Evolutionary conservation across 208 protist species (phyloP), one percentile per base, ranked within the genome.

Genomic region (Novymonas esmeraldas): DNA sequence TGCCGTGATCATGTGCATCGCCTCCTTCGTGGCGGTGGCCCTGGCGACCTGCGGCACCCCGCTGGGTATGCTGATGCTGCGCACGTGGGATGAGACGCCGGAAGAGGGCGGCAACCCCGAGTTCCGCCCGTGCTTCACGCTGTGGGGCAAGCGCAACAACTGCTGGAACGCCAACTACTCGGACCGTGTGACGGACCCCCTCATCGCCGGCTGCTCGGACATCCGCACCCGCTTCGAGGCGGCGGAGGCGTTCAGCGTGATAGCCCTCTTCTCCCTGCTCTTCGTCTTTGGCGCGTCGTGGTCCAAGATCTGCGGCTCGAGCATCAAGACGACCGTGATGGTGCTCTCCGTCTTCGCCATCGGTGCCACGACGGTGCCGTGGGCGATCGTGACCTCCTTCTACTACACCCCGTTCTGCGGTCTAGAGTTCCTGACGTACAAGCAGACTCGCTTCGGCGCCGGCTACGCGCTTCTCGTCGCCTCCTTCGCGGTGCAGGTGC

Each of bases 341-440:
- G 9, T 64, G 38, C 38, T 84, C n/a, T 34, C 76, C 13, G 38
- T 70, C 42, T 81, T 92, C 65, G 54, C 80, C 29, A 71, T 87
- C 50, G 82, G 48, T 39, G 61, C 58, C 31, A 84, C 72, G 18
- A 61, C 56, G 14, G 81, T 89, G 41, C 82, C 82, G 14, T 92
- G 78, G 71, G 69, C 82, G 7, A 56, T 82, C 13, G 78, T 87
- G n/a, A 65, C 76, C 0, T 28, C 82, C 38, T 57, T 89, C 45
- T 85, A 92, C 71, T 61, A 84, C 76, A 81, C 64, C 46, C 24
- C 58, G 49, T 92, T 70, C 81, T 92, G 86, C 70, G 81, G 79
- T 45, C 61, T 77, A 33, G 42, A 55, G 36, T 80, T 62, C 22
- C 73, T 78, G 33, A 85, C 77, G 0, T 16, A 60, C 18, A 18